phyloP scores from a whole-genome alignment of 805 yeast genomes.

The Yamadazyma paraphyllophila region DNA sequence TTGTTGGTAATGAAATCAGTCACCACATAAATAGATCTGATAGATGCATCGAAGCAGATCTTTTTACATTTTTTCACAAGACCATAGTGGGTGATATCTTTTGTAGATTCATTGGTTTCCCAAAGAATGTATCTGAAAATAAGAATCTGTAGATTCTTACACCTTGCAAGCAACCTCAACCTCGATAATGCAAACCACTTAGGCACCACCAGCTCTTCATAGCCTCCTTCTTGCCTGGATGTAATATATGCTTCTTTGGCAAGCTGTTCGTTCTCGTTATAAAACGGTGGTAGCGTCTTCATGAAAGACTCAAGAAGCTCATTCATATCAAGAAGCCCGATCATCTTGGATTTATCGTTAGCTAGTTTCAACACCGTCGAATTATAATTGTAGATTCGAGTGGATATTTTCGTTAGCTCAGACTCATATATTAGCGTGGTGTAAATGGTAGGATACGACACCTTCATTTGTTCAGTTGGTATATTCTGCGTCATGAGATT shows the following conservation, averaged over 20 bases:
- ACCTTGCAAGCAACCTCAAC: slow-evolving; percentile 17
- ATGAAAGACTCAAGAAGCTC: slow-evolving; percentile 16
- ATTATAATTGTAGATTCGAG: slow-evolving; percentile 20
- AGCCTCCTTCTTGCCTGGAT: slow-evolving; percentile 6
- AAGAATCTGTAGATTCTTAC: slow-evolving; percentile 17
- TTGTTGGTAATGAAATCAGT: slow-evolving; percentile 14
- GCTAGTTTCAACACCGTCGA: slow-evolving; percentile 17
- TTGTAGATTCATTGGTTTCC: slow-evolving; percentile 16
- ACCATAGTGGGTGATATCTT: slow-evolving; percentile 15
- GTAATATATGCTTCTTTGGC: slow-evolving; percentile 7
- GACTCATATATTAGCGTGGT: slow-evolving; percentile 21
- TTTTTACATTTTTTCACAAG: slow-evolving; percentile 17
- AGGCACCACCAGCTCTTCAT: slow-evolving; percentile 12
- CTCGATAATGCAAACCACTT: slow-evolving; percentile 19
- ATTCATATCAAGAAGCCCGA: slow-evolving; percentile 21
- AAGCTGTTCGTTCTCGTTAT: slow-evolving; percentile 14
- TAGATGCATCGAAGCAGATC: slow-evolving; percentile 17
- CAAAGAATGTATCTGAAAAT: slow-evolving; percentile 20
- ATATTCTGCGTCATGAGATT: slow-evolving; percentile 12
- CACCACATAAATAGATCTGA: slow-evolving; percentile 14
- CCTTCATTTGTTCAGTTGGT: slow-evolving; percentile 14
- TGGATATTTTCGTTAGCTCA: slow-evolving; percentile 19
- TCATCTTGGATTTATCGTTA: slow-evolving; percentile 22
- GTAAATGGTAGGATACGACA: slow-evolving; percentile 20
- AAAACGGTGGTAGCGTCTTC: slow-evolving; percentile 15